Base-by-base conservation (phyloP, 2,329 filamentous ascomycete genomes). In the Colletotrichum higginsianum region DNA sequence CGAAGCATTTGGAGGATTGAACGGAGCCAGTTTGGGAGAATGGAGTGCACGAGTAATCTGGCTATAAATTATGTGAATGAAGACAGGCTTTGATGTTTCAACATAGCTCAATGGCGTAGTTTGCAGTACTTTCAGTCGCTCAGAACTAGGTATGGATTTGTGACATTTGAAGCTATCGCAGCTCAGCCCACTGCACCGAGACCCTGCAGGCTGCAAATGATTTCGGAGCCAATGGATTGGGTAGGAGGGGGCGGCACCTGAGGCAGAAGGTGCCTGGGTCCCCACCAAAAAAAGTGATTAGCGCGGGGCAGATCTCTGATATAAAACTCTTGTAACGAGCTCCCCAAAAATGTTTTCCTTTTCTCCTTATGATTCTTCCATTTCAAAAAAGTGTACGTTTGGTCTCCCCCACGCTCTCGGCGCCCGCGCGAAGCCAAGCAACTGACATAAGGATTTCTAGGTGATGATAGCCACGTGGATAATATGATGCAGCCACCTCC, bases 401-500 rank as follows among this genome's bases (percentile, higher is more conserved):
- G 66, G 16, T 90, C 67, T 55, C 66, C 71, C 50, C 61, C 26
- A 40, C 30, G 12, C 57, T 64, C 46, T 53, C 71, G 69, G 68
- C 49, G 66, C 66, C 60, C 67, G 35, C 38, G 9, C 16, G 3
- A 52, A 38, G 30, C 5, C n/a, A 21, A 47, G 42, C 47, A 40
- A 35, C 57, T 62, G 66, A 67, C 66, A 70, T 55, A 71, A 84
- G 78, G 65, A 76, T 75, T 61, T 61, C 3, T 79, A 98, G 95
- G 97, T 98, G 96, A 99, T 98, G 96, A 99, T 97, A 98, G 94
- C 94, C 90, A 94, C 91, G 96, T 98, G 96, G 92, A 91, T 84
- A 86, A 91, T 91, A 94, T 97, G 96, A 98, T 87, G 87, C 82
- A 83, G 87, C 88, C 93, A 88, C 86, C 88, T 86, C 84, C 88